Base-by-base conservation (phyloP, 2,329 filamentous ascomycete genomes). In the Aulographum hederae region DNA sequence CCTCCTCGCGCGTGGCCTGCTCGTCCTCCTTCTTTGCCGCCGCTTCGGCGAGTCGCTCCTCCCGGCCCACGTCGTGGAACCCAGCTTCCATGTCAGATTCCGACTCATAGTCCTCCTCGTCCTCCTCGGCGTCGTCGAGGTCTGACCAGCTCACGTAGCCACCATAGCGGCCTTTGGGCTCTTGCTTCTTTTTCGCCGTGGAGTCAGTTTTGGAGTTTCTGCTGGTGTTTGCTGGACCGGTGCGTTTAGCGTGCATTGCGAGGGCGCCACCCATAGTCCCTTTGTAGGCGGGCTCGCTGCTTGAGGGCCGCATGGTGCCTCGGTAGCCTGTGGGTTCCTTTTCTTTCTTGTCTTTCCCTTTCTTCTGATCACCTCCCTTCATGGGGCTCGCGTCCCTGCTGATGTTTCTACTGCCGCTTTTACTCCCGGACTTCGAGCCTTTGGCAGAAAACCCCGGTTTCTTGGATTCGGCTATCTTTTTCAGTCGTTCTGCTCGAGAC, bases 21-120 rank as follows among this genome's bases (percentile, higher is more conserved):
- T 66, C 58, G 42, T 85, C 79, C 46, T 85, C 79, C 29, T 64
- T 63, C 28, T 67, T 67, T 16, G 77, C 79, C 33, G 65, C 60
- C 18, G 57, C 52, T 37, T 74, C 65, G 2, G 78, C 75, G 31
- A 57, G 47, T 29, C 61, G 57, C 48, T 86, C 79, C 48, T 86
- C 79, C 21, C 65, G 57, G 37, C 82, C 76, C 32, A 85, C 68
- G 41, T 84, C 78, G 37, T 73, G 74, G 23, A 76, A 49, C 20
- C 76, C 77, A 2, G 76, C 79, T 49, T 84, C 78, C 75, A 84
- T 84, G 43, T 81, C 78, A 4, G 75, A 80, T 4, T 31, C 29
- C 8, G 6, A 15, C 6, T 31, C 29, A 31, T 31, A 27, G 23
- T 34, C 34, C 14, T 31, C 32, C 6, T 30, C 32, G 18, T 36